Percentiles rank a stretch among this genome's conserved stretches.
phyloP scores from a whole-genome alignment of 108 stramenopile species.

The Stephanodiscus minutulus region DNA sequence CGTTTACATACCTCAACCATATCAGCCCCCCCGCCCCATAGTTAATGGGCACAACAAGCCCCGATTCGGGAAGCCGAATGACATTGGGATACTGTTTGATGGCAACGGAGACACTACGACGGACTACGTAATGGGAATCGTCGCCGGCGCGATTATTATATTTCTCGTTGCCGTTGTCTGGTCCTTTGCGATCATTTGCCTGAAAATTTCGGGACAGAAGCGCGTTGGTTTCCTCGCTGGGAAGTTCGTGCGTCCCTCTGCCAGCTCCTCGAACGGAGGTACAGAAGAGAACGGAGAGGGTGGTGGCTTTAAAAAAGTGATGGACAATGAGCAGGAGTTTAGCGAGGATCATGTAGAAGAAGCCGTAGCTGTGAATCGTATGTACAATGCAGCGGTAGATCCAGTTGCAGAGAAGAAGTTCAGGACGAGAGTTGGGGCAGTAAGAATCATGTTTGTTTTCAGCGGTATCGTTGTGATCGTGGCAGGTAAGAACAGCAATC shows the following conservation, averaged over 20 bases:
- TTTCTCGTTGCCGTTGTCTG: slow-evolving; percentile 30
- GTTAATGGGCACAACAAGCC: too few relatives aligned
- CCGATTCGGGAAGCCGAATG: too few relatives aligned
- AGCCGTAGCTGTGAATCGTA: neutral
- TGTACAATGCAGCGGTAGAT: neutral
- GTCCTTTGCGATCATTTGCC: slow-evolving; percentile 37
- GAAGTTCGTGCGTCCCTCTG: slow-evolving; percentile 16
- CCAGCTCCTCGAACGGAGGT: neutral
- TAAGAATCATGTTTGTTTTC: neutral
- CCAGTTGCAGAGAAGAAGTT: slow-evolving; percentile 17
- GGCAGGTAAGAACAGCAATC: neutral
- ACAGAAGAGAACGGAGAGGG: neutral
- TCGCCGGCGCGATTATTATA: slow-evolving; percentile 28
- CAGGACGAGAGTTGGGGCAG: slow-evolving; percentile 15
- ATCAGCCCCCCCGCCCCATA: too few relatives aligned
- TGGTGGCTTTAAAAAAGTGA: slow-evolving; percentile 18
- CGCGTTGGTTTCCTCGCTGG: slow-evolving; percentile 46
- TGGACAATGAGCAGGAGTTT: neutral
- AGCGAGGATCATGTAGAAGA: neutral
- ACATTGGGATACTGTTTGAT: too few relatives aligned
- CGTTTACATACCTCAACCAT: too few relatives aligned
- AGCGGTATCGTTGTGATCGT: slow-evolving; percentile 14
- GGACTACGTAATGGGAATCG: slow-evolving; percentile 16
- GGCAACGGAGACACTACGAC: too few relatives aligned
- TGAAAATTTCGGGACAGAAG: slow-evolving; percentile 32